phyloP scores from a whole-genome alignment of 1,284 basidiomycete species.

The Sporisorium iseilematis-ciliati region DNA sequence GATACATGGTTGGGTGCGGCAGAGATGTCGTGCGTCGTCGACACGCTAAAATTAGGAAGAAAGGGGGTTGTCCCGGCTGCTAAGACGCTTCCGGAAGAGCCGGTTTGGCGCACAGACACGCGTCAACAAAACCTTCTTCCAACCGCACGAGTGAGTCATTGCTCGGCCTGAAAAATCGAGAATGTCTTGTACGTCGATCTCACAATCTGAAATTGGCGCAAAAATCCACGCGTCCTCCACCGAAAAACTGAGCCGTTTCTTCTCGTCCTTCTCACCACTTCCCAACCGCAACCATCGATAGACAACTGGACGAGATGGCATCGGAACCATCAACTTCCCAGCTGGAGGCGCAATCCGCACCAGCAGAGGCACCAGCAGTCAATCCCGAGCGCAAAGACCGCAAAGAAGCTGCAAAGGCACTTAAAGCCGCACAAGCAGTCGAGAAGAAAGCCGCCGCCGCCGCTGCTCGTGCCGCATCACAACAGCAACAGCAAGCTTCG shows the following conservation, averaged over 20 bases:
- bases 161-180: background rate
- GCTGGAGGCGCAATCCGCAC: background rate
- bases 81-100: conserved; percentile 18
- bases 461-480: conserved; percentile 5
- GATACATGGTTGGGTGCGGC: no score
- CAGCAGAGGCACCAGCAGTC: background rate
- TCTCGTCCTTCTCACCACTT: background rate
- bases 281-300: background rate
- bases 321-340: background rate
- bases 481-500: conserved; percentile 5
- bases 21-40: conserved; percentile 8
- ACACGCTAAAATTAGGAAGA: background rate
- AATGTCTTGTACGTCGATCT: background rate
- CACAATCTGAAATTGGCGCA: no score
- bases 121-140: conserved; percentile 7
- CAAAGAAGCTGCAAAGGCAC: conserved; percentile 51
- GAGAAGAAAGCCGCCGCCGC: conserved; percentile 29
- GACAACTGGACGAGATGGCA: background rate
- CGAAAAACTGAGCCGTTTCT: background rate
- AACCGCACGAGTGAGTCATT: conserved; percentile 36
- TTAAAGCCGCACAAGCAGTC: conserved; percentile 29
- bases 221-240: background rate
- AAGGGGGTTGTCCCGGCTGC: conserved; percentile 3
- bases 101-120: conserved; percentile 28
- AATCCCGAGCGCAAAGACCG: conserved; percentile 49